Percentiles rank a stretch among this genome's conserved stretches.
Evolutionary conservation across 2,329 filamentous ascomycete species (phyloP).

Genomic region (Aspergillus flavus): DNA sequence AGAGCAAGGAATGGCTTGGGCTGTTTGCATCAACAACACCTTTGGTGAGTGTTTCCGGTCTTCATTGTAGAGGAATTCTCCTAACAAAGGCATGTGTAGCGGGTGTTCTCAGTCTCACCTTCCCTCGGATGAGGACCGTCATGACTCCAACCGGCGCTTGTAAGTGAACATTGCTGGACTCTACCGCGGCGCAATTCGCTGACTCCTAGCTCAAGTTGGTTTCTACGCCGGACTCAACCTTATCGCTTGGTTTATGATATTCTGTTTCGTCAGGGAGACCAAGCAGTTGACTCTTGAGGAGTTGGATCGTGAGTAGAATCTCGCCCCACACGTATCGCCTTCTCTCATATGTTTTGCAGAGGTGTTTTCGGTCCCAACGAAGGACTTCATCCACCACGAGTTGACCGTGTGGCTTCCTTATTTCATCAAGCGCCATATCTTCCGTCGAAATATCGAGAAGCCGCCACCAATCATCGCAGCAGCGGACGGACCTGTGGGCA

Average conservation of each 20-base stretch:
- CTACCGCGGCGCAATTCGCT: background rate
- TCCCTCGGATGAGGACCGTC: conserved; percentile 47
- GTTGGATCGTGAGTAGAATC: conserved; percentile 24
- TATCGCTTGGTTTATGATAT: conserved; percentile 64
- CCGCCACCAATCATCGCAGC: conserved; percentile 28
- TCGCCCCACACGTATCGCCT: background rate
- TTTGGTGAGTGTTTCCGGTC: conserved; percentile 19
- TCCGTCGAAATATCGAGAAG: conserved; percentile 47
- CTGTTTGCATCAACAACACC: conserved; percentile 33
- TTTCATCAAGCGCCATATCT: conserved; percentile 60
- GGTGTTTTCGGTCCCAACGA: conserved; percentile 59
- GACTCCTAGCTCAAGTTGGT: conserved; percentile 35
- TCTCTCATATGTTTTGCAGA: conserved; percentile 52
- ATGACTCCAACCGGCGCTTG: conserved; percentile 58
- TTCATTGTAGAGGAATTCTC: background rate
- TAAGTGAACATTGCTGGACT: conserved; percentile 41
- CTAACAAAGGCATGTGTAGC: conserved; percentile 36
- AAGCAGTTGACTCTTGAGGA: conserved; percentile 51
- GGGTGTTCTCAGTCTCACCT: conserved; percentile 49
- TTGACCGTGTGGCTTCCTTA: conserved; percentile 58
- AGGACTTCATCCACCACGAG: conserved; percentile 59
- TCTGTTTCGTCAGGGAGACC: conserved; percentile 59
- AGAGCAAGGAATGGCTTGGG: conserved; percentile 36
- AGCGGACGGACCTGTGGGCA: conserved; percentile 11
- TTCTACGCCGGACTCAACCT: conserved; percentile 56